phyloP scores from a whole-genome alignment of 345 rosid species.

The Erucastrum elatum region DNA sequence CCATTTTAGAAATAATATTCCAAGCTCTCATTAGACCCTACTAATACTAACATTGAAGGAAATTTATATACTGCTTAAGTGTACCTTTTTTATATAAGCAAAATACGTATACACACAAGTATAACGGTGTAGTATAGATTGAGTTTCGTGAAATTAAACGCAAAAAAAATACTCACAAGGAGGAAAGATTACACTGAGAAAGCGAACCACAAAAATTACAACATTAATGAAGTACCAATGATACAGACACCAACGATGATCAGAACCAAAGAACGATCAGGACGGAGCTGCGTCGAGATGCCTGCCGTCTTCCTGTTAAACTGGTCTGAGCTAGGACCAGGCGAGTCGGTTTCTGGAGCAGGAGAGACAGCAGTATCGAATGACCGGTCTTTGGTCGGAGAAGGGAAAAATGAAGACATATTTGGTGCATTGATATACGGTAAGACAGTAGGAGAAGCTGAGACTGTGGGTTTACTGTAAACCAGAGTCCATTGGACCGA shows the following conservation, averaged over 20 bases:
- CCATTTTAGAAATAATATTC: background rate
- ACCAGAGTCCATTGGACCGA: slow-evolving; percentile 28
- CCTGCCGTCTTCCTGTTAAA: slow-evolving; percentile 51
- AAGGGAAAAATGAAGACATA: slow-evolving; percentile 70
- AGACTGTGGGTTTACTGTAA: slow-evolving; percentile 41
- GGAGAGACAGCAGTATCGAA: slow-evolving; percentile 43
- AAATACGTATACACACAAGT: slow-evolving; percentile 1
- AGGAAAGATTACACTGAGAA: background rate
- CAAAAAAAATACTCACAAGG: slow-evolving; percentile 3
- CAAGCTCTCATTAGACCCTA: background rate
- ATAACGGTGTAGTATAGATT: slow-evolving; percentile 6
- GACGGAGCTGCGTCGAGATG: slow-evolving; percentile 31
- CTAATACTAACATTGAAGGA: background rate
- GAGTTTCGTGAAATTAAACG: slow-evolving; percentile 11
- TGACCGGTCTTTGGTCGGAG: slow-evolving; percentile 45
- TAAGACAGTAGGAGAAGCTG: slow-evolving; percentile 60
- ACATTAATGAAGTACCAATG: slow-evolving; percentile 5
- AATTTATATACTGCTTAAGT: background rate
- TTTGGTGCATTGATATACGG: slow-evolving; percentile 55
- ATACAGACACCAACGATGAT: slow-evolving; percentile 33
- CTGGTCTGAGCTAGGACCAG: slow-evolving; percentile 54
- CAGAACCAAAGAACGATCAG: slow-evolving; percentile 21
- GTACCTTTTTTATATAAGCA: background rate
- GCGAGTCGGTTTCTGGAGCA: slow-evolving; percentile 41
- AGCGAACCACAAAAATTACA: slow-evolving; percentile 24